A percentile compares a stretch with the other conserved stretches of the same genome.
Evolutionary conservation across 2,329 filamentous ascomycete species (phyloP).

Genomic region (Dactylellina drechsleri): DNA sequence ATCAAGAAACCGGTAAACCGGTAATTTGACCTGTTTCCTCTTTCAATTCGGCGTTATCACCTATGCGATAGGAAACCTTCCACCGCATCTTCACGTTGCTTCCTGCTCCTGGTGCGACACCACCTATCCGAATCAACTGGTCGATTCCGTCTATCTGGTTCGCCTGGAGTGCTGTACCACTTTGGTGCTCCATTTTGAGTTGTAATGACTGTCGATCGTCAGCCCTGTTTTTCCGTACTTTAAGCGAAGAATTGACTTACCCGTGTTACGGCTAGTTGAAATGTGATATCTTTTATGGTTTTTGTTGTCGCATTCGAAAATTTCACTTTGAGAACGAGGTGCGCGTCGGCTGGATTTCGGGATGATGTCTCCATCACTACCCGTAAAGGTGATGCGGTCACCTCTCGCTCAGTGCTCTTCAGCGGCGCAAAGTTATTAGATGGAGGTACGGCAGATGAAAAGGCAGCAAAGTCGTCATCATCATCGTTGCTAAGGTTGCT

Average conservation of each 20-base stretch:
- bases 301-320: constrained; percentile 83
- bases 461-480: constrained; percentile 93
- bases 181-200: constrained; percentile 78
- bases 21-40: constrained; percentile 87
- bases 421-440: constrained; percentile 67
- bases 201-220: constrained; percentile 65
- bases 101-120: constrained; percentile 77
- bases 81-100: constrained; percentile 87
- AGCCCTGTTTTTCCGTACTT: too few species aligned
- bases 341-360: constrained; percentile 67
- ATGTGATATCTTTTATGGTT: constrained; percentile 81
- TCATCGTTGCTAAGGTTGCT: constrained; percentile 61
- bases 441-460: constrained; percentile 82
- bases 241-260: constrained; percentile 64
- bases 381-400: constrained; percentile 76
- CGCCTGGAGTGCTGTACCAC: constrained; percentile 77
- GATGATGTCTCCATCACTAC: constrained; percentile 74
- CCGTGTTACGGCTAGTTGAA: constrained; percentile 93
- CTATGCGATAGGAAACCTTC: constrained; percentile 82
- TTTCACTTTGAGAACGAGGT: constrained; percentile 77
- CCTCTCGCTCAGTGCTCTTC: constrained; percentile 71
- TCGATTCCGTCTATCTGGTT: constrained; percentile 79
- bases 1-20: constrained; percentile 76
- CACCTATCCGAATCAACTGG: constrained; percentile 81
- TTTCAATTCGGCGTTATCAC: constrained; percentile 66